A percentile compares a stretch with the other conserved stretches of the same genome.
These are phyloP conservation scores for Panicum miliaceum DNA, from an alignment of 176 grass and related monocot genomes.

Conservation along the genomic window DNA sequence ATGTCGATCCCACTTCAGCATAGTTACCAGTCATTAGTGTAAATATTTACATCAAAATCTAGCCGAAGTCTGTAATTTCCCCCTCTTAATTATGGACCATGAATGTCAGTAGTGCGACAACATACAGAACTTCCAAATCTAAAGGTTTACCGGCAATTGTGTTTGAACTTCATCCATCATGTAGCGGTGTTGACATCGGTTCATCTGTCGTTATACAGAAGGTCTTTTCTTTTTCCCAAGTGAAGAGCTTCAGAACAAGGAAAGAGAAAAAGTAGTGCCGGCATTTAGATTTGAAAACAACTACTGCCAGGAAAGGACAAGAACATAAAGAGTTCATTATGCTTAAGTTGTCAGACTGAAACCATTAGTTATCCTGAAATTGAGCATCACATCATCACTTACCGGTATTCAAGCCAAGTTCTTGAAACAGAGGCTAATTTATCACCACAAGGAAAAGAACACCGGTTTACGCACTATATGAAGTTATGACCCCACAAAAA, in stretches of 20 bases:
- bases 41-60: neutral
- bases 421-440: neutral
- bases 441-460: neutral
- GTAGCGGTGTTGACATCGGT: conserved; percentile 13
- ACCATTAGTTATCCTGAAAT: conserved; percentile 3
- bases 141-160: neutral
- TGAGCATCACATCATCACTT: conserved; percentile 1
- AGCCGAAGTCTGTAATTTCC: neutral
- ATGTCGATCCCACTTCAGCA: neutral
- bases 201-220: conserved; percentile 27
- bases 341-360: conserved; percentile 39
- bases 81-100: neutral
- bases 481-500: neutral
- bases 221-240: conserved; percentile 42
- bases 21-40: neutral
- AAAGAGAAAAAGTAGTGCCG: conserved; percentile 17
- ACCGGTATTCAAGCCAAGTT: neutral
- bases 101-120: neutral
- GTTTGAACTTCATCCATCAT: neutral
- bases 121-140: neutral
- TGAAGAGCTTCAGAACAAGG: conserved; percentile 1
- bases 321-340: conserved; percentile 20
- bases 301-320: conserved; percentile 27
- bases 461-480: neutral
- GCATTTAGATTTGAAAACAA: conserved; percentile 42